A percentile compares a stretch with the other conserved stretches of the same genome.
Conservation (phyloP, 345 rosid species). For the Nasturtium officinale region DNA sequence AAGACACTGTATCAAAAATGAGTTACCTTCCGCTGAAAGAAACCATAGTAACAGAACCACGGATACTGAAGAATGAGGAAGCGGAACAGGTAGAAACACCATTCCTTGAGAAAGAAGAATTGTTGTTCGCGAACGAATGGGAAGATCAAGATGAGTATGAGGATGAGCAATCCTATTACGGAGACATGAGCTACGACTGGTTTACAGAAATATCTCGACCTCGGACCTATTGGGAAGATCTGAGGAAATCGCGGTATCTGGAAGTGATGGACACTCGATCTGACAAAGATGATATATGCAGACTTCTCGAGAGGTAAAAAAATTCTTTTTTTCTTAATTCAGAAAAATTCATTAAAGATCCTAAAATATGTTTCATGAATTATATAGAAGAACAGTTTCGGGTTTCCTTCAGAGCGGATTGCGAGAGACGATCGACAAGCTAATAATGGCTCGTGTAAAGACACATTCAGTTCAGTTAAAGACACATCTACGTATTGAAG, state of each 20-base stretch:
- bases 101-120: slow-evolving; percentile 30
- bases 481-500: slow-evolving; percentile 19
- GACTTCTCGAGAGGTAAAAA: slow-evolving; percentile 70
- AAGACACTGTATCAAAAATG: slow-evolving; percentile 16
- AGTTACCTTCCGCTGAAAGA: slow-evolving; percentile 26
- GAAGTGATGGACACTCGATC: slow-evolving; percentile 60
- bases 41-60: slow-evolving; percentile 28
- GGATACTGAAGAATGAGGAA: background rate
- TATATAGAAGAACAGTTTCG: slow-evolving; percentile 76
- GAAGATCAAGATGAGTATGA: slow-evolving; percentile 48
- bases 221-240: slow-evolving; percentile 78
- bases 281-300: slow-evolving; percentile 62
- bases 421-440: slow-evolving; percentile 65
- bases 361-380: background rate
- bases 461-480: slow-evolving; percentile 45
- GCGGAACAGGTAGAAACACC: background rate
- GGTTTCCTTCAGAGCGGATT: slow-evolving; percentile 68
- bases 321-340: background rate
- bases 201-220: slow-evolving; percentile 74
- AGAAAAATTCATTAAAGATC: background rate
- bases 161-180: slow-evolving; percentile 35
- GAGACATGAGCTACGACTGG: slow-evolving; percentile 61
- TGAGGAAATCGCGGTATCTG: slow-evolving; percentile 66
- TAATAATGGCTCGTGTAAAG: slow-evolving; percentile 55
- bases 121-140: slow-evolving; percentile 32